These are phyloP conservation scores for Cenchrus purpureus DNA, from an alignment of 176 grass and related monocot genomes.

Conservation along the genomic window DNA sequence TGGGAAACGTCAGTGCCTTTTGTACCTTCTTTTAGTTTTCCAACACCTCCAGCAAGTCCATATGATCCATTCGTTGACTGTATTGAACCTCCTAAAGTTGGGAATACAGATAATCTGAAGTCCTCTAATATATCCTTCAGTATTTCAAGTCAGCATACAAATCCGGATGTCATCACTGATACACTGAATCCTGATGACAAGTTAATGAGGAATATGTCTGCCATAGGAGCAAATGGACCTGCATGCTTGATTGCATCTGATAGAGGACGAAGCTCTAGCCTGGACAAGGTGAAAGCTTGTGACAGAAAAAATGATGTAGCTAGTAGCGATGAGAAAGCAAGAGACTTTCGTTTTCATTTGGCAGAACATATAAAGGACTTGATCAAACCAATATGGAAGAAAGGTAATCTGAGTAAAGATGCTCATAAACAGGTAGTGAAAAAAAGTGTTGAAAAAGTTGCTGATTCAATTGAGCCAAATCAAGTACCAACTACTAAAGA, in stretches of 20 bases:
- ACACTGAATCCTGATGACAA: conserved; percentile 35
- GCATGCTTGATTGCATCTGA: conserved; percentile 43
- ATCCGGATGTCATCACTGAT: conserved; percentile 27
- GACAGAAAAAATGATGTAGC: conserved; percentile 29
- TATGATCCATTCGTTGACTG: conserved; percentile 63
- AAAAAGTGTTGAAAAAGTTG: conserved; percentile 67
- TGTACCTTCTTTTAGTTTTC: conserved; percentile 59
- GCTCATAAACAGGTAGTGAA: conserved; percentile 66
- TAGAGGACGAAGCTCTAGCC: conserved; percentile 37
- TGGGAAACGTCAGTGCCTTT: conserved; percentile 79
- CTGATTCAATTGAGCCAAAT: conserved; percentile 54
- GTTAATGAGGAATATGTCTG: conserved; percentile 33
- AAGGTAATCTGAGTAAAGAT: conserved; percentile 71
- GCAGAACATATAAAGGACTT: conserved; percentile 74
- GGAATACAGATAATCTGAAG: conserved; percentile 47
- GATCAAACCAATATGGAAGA: conserved; percentile 67
- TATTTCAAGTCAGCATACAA: conserved; percentile 43
- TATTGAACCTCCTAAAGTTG: conserved; percentile 43
- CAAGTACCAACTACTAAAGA: conserved; percentile 54
- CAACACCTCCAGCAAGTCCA: conserved; percentile 39
- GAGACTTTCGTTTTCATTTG: conserved; percentile 60
- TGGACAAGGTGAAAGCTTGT: conserved; percentile 44
- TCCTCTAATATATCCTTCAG: conserved; percentile 34
- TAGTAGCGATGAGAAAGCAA: conserved; percentile 35
- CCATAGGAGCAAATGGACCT: conserved; percentile 48